Conservation (phyloP, 2,329 filamentous ascomycete genomes). For the Aspergillus ruber region DNA sequence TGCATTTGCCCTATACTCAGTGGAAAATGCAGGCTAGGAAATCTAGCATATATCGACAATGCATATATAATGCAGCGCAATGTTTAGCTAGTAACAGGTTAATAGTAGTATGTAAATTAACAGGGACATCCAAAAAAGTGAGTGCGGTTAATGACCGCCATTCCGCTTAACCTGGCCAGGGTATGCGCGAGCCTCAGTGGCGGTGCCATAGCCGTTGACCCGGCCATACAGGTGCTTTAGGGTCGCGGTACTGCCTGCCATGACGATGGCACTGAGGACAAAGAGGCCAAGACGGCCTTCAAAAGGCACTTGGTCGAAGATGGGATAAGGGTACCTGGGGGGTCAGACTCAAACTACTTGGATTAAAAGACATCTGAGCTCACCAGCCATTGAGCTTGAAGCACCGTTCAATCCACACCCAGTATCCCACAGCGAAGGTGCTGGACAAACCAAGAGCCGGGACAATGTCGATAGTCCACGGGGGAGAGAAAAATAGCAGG, state of each 20-base stretch:
- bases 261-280: constrained; percentile 59
- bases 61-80: not conserved
- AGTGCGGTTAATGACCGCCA: constrained; percentile 13
- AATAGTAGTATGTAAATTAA: no score
- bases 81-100: not conserved
- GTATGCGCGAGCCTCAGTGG: constrained; percentile 14
- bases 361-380: constrained; percentile 15
- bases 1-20: no score
- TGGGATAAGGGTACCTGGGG: constrained; percentile 74
- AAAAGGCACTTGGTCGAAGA: constrained; percentile 65
- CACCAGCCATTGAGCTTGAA: constrained; percentile 55
- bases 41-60: no score
- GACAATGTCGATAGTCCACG: constrained; percentile 51
- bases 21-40: no score
- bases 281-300: constrained; percentile 64
- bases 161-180: constrained; percentile 24
- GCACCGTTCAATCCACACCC: constrained; percentile 59
- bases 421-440: constrained; percentile 53
- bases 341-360: constrained; percentile 2
- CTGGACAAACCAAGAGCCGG: constrained; percentile 46
- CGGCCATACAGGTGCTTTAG: constrained; percentile 65
- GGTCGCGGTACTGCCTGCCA: constrained; percentile 62
- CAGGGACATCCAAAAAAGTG: not conserved
- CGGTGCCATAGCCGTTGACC: constrained; percentile 32
- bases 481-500: constrained; percentile 53